Evolutionary conservation across 306 rosid species (phyloP), one percentile per base, ranked within the genome.

Genomic region (Senna siamea): DNA sequence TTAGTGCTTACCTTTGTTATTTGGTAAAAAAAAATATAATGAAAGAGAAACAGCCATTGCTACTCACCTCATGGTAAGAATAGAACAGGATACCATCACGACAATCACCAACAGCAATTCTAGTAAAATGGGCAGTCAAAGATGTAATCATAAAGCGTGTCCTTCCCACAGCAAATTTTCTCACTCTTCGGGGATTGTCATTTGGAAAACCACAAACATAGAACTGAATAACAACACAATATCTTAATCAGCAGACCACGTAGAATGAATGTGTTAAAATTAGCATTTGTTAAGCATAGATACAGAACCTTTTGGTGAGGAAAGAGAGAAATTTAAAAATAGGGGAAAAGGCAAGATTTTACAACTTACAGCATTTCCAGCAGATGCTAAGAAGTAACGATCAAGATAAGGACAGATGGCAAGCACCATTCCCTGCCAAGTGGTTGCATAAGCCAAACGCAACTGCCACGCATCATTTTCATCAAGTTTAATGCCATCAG

Each of bases 61-160:
- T 30, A 84, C 89, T 76, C 83, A 93, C 98, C 97, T 93, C 98
- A 22, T 88, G 86, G 77, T 88, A 93, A 32, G 87, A 80, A 78
- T 70, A 93, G 78, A 91, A 84, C 63, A 93, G 84, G 80, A 93
- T 78, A 40, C 98, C 98, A 84, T 93, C 97, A 72, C 97, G 98
- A 58, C 92, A 85, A 87, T 91, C 96, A 65, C 98, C 98, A 69
- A 93, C 98, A 65, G 96, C 92, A 76, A 93, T 93, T 84, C 92
- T 89, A 50, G 88, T 85, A 78, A 81, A 88, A 80, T 89, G 87
- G 62, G 97, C 85, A 66, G 96, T 88, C 86, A 93, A 80, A 60
- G 96, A 89, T 15, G 88, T 91, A 69, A 93, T 83, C 83, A 83
- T 81, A 85, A 72, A 84, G 14, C 90, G 90, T 2, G 96, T 91